Evolutionary conservation across 768 basidiomycete genomes (phyloP).

Genomic region (Tulasnella sp.): DNA sequence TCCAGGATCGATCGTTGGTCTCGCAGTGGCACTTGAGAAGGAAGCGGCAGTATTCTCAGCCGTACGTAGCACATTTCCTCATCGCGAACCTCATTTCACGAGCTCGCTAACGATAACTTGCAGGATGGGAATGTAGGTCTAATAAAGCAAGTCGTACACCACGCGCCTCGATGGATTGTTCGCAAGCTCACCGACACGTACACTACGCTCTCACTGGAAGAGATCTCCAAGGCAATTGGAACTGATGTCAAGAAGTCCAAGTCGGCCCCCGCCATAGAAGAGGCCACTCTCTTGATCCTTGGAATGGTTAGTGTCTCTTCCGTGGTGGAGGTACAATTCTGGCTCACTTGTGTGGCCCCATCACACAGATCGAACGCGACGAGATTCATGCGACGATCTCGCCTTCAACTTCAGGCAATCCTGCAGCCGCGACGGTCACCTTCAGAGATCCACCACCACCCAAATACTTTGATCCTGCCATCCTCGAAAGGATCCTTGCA

Average conservation of each 20-base stretch:
- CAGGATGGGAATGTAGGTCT: slow-evolving; percentile 70
- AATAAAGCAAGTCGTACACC: slow-evolving; percentile 49
- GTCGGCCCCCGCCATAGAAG: slow-evolving; percentile 33
- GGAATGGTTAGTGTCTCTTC: slow-evolving; percentile 49
- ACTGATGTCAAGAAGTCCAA: slow-evolving; percentile 21
- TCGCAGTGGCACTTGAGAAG: slow-evolving; percentile 42
- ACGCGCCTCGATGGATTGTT: slow-evolving; percentile 67
- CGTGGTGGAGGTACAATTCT: background rate
- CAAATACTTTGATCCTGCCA: slow-evolving; percentile 6
- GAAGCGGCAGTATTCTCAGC: slow-evolving; percentile 41
- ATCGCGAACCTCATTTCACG: background rate
- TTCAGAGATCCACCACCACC: slow-evolving; percentile 14
- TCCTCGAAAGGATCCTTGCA: slow-evolving; percentile 6
- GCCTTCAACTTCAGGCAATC: slow-evolving; percentile 1
- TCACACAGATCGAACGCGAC: slow-evolving; percentile 7
- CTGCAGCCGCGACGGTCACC: slow-evolving; percentile 7
- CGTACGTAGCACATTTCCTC: slow-evolving; percentile 29
- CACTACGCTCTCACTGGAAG: slow-evolving; percentile 58
- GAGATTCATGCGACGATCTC: slow-evolving; percentile 14
- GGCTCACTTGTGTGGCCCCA: background rate
- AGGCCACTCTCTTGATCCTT: slow-evolving; percentile 34
- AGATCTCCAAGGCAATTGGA: slow-evolving; percentile 46
- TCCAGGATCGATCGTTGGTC: slow-evolving; percentile 37
- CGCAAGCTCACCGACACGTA: slow-evolving; percentile 76
- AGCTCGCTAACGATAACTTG: background rate